phyloP scores from a whole-genome alignment of 164 flowering plant genomes.

The Litsea cubeba region DNA sequence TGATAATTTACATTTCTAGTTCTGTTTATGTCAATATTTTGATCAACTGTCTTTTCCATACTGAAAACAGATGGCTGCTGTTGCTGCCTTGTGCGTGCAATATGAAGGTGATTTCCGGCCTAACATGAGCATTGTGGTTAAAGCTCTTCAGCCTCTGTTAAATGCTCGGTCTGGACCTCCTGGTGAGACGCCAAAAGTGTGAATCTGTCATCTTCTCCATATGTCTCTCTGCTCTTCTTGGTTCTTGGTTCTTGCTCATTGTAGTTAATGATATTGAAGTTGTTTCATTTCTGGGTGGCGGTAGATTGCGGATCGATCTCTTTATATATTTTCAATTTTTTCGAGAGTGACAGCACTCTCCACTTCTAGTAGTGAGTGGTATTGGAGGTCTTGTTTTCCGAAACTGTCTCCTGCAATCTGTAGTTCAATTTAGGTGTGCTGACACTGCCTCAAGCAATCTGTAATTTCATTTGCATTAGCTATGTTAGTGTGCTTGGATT shows the following conservation, averaged over 20 bases:
- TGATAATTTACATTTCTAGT: no score
- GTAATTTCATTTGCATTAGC: neutral
- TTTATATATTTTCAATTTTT: neutral
- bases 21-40: no score
- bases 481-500: neutral
- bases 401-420: neutral
- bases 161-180: slow-evolving; percentile 55
- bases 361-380: neutral
- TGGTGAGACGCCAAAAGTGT: slow-evolving; percentile 39
- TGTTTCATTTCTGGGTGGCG: slow-evolving; percentile 5
- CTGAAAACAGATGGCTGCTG: slow-evolving; percentile 68
- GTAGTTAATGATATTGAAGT: neutral
- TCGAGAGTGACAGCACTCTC: neutral
- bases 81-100: slow-evolving; percentile 81
- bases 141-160: slow-evolving; percentile 69
- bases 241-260: neutral
- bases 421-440: neutral
- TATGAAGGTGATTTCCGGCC: slow-evolving; percentile 86
- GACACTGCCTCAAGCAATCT: neutral
- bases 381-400: neutral
- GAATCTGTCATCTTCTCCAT: slow-evolving; percentile 10
- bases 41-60: neutral
- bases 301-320: slow-evolving; percentile 12
- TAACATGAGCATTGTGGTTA: slow-evolving; percentile 83
- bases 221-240: neutral